Percentiles rank a stretch among this genome's conserved stretches.
phyloP scores from a whole-genome alignment of 2,329 filamentous ascomycete species.

The Phaeosphaeriaceae sp. region DNA sequence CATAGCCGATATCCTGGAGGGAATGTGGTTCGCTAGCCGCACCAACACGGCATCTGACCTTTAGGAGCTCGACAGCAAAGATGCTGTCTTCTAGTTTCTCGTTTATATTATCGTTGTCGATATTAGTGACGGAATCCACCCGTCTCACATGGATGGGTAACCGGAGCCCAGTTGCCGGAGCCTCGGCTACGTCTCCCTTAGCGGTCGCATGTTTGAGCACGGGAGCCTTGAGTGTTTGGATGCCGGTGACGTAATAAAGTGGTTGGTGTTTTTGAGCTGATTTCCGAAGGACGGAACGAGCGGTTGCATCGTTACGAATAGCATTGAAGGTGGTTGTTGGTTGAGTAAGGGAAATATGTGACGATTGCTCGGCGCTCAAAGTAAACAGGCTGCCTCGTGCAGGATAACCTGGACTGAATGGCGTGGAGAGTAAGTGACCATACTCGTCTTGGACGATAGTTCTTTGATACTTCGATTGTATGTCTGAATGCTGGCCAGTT shows the following conservation, averaged over 20 bases:
- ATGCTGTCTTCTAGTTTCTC: constrained; percentile 17
- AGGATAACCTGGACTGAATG: not conserved
- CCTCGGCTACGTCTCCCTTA: constrained; percentile 19
- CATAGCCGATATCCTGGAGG: constrained; percentile 36
- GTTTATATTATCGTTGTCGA: constrained; percentile 4
- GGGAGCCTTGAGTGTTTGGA: constrained; percentile 53
- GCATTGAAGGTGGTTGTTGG: constrained; percentile 29
- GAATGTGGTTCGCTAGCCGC: constrained; percentile 30
- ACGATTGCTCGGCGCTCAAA: constrained; percentile 28
- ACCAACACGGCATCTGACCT: constrained; percentile 34
- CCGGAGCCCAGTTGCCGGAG: constrained; percentile 10
- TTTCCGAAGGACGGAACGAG: constrained; percentile 29
- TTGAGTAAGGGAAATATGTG: constrained; percentile 17
- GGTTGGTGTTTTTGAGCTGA: constrained; percentile 54
- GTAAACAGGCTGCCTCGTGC: not conserved
- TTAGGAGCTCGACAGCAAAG: constrained; percentile 30
- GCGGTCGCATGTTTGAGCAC: constrained; percentile 18
- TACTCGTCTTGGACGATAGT: constrained; percentile 25
- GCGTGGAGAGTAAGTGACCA: constrained; percentile 15
- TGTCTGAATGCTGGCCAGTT: constrained; percentile 5
- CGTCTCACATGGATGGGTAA: constrained; percentile 30
- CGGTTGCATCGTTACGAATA: constrained; percentile 25
- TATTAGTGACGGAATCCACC: constrained; percentile 26
- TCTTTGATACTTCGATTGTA: constrained; percentile 23
- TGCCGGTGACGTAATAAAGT: constrained; percentile 51